Conservation (phyloP, 2,329 filamentous ascomycete species). For the Aspergillus piperis region DNA sequence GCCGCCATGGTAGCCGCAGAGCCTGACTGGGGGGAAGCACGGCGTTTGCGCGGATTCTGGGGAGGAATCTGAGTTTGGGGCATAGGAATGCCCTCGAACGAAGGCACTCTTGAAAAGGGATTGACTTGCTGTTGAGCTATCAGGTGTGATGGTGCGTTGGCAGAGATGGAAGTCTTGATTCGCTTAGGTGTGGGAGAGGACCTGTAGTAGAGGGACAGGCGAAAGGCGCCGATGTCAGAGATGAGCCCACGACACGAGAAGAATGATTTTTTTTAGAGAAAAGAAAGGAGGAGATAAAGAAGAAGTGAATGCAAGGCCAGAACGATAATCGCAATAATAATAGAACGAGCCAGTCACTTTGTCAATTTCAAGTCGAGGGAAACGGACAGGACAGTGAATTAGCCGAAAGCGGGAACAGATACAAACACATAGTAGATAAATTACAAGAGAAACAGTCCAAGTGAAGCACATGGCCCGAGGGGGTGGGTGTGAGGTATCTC, state of each 20-base stretch:
- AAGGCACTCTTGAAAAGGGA: constrained; percentile 36
- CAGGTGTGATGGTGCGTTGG: constrained; percentile 39
- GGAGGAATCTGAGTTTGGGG: constrained; percentile 36
- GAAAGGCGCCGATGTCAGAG: constrained; percentile 7
- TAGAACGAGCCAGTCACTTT: constrained; percentile 5
- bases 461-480: constrained; percentile 1
- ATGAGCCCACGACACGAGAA: constrained; percentile 6
- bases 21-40: constrained; percentile 41
- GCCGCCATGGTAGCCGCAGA: constrained; percentile 41
- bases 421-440: not conserved
- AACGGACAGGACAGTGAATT: not conserved
- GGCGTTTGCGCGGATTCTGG: constrained; percentile 48
- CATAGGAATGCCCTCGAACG: constrained; percentile 45
- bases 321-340: constrained; percentile 1
- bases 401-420: not conserved
- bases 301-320: not conserved
- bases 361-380: not conserved
- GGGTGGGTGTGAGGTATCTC: not conserved
- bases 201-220: constrained; percentile 27
- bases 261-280: not conserved
- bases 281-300: constrained; percentile 13
- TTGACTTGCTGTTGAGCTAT: constrained; percentile 42
- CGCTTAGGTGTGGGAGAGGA: constrained; percentile 46
- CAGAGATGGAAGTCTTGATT: constrained; percentile 42
- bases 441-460: not conserved